Base-by-base conservation (phyloP, 768 basidiomycete genomes). In the Termitomyces sp. region DNA sequence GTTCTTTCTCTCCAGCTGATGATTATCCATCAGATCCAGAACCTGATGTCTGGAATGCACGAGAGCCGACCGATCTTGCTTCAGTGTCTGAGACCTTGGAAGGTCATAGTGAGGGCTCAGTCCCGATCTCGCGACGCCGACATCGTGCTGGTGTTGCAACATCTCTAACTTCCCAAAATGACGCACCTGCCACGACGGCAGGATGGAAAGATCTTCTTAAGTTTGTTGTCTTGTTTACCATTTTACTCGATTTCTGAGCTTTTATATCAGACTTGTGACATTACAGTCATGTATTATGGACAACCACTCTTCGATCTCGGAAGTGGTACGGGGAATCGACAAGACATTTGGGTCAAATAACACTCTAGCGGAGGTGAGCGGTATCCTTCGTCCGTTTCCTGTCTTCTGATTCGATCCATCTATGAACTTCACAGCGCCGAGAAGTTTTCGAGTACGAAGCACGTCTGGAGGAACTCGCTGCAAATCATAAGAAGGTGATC, bases 21-120 rank as follows among this genome's bases (percentile, higher is more conserved):
- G 88, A 85, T 9, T 90, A 89, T 64, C 78, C 79, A 29, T 90
- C 90, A 1, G 89, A 91, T 63, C 87, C 88, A 34, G 90, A 91
- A 72, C 73, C 72, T 21, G 79, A 80, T 42, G 65, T 77, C 16
- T 71, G 76, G 44, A 79, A 75, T 58, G 70, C 74, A 14, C 75
- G 77, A 49, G 74, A 74, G 50, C 59, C 53, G 5, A 65, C 62
- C 6, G 66, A 60, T 16, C 31, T 61, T 19, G 25, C 53, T 27
- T 35, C 53, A 31, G 25, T 57, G 35, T 41, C 58, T 8, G 55
- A 50, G 40, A 64, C 58, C 10, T 49, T 58, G 38, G 29, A 54
- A 41, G 54, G 51, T 38, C 50, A 57, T 12, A 57, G 32, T 14
- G 58, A 57, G 27, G 69, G 66, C 21, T 56, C 63, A 11, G 50